Evolutionary conservation across 331 rosid species (phyloP), one percentile per base, ranked within the genome.

Genomic region (Acacia concinna): DNA sequence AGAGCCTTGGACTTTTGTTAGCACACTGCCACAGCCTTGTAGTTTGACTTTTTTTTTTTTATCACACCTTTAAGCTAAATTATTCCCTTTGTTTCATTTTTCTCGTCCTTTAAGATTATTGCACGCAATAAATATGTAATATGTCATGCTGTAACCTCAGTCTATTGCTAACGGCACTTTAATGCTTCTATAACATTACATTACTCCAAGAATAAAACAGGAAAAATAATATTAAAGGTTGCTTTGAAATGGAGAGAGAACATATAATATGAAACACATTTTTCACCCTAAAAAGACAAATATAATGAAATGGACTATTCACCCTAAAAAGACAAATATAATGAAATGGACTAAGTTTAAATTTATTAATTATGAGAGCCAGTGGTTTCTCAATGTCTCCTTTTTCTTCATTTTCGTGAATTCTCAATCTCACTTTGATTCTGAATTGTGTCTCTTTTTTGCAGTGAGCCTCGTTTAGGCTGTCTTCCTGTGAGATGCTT

Each of bases 321-420:
- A 68, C 32, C 47, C 38, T 60, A 28, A 37, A 11, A 2, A n/a
- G n/a, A 14, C 4, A 44, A 47, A n/a, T 7, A 47, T 15, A 47
- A 47, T 4, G 21, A 54, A 54, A 54, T 6, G 13, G 25, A 54
- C 30, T 9, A 18, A 54, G 12, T 21, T n/a, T 8, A n/a, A 51
- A 54, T 21, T 46, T 4, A 15, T 46, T 46, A 46, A 15, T 59
- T 27, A 28, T 40, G 21, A 13, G 20, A 60, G 44, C 35, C 2
- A 3, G 75, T 20, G 73, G 51, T 31, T 82, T 64, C 59, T 31
- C 75, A 21, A 62, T 47, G 14, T 56, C 63, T 9, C 63, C 27
- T 8, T 3, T 23, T 25, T 11, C 5, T 54, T 3, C 63, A 21
- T 23, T 23, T 56, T 23, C 6, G 63, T 56, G 63, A 56, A 56